Percentiles rank a stretch among this genome's conserved stretches.
Conservation (phyloP, 306 rosid genomes). For the Prunus davidiana region DNA sequence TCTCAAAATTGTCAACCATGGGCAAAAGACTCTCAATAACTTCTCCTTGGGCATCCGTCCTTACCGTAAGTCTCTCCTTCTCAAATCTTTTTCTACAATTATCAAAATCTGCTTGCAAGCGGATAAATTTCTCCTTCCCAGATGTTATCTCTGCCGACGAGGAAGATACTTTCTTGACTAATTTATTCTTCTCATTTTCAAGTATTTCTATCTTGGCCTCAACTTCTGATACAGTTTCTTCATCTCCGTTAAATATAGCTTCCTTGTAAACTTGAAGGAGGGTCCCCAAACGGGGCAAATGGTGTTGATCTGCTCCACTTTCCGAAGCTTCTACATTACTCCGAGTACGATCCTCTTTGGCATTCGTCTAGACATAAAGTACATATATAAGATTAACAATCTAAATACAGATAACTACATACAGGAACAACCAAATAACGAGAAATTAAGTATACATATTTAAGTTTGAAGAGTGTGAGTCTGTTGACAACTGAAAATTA, state of each 20-base stretch:
- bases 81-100: conserved; percentile 78
- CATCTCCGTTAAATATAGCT: conserved; percentile 57
- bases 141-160: conserved; percentile 52
- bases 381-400: not conserved
- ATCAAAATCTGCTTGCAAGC: conserved; percentile 92
- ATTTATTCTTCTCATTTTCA: conserved; percentile 44
- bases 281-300: conserved; percentile 36
- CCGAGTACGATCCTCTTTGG: conserved; percentile 30
- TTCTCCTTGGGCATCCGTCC: conserved; percentile 62
- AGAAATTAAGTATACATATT: not conserved
- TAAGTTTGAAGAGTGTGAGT: not conserved
- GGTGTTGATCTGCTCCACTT: conserved; percentile 26
- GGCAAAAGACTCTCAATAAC: conserved; percentile 68
- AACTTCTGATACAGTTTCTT: conserved; percentile 34
- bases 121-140: conserved; percentile 63
- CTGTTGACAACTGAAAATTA: not conserved
- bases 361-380: conserved; percentile 37
- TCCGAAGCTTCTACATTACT: conserved; percentile 26
- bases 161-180: conserved; percentile 48
- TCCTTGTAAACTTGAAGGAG: conserved; percentile 66
- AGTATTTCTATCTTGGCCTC: conserved; percentile 43
- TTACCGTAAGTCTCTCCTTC: conserved; percentile 53
- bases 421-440: not conserved
- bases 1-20: conserved; percentile 87
- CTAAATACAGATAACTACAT: not conserved